Percentiles rank a stretch among this genome's conserved stretches.
Evolutionary conservation across 2,329 filamentous ascomycete species (phyloP).

Genomic region (Penicillium sclerotigenum): DNA sequence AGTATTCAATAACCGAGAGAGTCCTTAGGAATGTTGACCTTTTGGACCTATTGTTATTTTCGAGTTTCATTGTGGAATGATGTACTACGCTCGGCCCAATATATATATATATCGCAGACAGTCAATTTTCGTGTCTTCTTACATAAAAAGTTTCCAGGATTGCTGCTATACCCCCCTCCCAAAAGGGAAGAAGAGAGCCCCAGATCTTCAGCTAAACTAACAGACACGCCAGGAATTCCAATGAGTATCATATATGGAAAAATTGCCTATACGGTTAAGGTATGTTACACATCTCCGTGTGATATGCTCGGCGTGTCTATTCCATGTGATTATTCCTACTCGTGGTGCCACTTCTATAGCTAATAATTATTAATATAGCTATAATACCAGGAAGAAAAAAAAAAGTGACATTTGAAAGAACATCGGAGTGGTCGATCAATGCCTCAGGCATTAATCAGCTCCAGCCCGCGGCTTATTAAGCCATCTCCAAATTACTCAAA

Average conservation of each 20-base stretch:
- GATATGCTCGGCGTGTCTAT: background rate
- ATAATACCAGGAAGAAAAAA: too few relatives aligned
- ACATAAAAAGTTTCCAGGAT: background rate
- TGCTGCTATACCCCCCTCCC: too few relatives aligned
- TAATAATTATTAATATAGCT: background rate
- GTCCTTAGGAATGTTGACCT: too few relatives aligned
- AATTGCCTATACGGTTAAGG: too few relatives aligned
- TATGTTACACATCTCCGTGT: background rate
- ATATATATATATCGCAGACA: too few relatives aligned
- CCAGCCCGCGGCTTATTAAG: conserved; percentile 15
- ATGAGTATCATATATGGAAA: background rate
- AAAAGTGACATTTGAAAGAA: background rate
- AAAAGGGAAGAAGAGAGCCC: background rate
- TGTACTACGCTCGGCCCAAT: too few relatives aligned
- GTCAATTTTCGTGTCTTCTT: too few relatives aligned
- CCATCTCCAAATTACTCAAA: conserved; percentile 25
- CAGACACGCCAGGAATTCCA: background rate
- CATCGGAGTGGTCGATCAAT: background rate
- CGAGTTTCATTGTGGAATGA: background rate
- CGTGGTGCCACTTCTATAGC: background rate
- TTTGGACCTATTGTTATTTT: background rate
- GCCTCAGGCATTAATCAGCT: conserved; percentile 16
- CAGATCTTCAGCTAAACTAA: background rate
- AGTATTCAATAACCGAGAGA: background rate
- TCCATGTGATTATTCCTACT: background rate